phyloP scores from a whole-genome alignment of 163 green algal species.

The Coccomyxa subellipsoidea region DNA sequence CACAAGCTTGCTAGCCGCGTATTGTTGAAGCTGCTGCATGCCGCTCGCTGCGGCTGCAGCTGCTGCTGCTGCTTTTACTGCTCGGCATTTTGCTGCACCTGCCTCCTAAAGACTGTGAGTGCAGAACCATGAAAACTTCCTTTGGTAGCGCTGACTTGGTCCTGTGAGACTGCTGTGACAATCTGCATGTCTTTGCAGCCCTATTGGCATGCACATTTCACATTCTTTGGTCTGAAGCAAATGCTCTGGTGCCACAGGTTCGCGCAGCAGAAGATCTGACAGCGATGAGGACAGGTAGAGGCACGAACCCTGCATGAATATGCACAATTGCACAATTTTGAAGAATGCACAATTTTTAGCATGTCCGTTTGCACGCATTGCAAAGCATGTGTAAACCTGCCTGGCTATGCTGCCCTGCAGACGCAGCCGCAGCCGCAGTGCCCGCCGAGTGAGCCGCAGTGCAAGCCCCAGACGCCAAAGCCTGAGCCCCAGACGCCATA shows the following conservation, averaged over 20 bases:
- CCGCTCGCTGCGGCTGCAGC: neutral
- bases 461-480: neutral
- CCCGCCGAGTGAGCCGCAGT: constrained; percentile 5
- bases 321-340: neutral
- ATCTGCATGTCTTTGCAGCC: neutral
- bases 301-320: neutral
- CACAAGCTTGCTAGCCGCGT: neutral
- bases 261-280: neutral
- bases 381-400: neutral
- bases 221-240: neutral
- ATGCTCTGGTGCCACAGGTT: neutral
- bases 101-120: neutral
- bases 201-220: too few species aligned
- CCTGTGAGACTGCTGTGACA: neutral
- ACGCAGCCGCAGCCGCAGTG: neutral
- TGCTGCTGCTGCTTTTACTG: constrained; percentile 4
- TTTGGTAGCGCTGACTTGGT: too few species aligned
- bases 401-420: neutral
- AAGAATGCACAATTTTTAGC: too few species aligned
- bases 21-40: constrained; percentile 12
- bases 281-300: neutral
- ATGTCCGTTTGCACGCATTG: neutral
- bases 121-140: neutral
- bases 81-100: neutral
- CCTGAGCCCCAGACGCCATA: neutral